Conservation (phyloP, 1,284 basidiomycete genomes). For the Takashimella koratensis region DNA sequence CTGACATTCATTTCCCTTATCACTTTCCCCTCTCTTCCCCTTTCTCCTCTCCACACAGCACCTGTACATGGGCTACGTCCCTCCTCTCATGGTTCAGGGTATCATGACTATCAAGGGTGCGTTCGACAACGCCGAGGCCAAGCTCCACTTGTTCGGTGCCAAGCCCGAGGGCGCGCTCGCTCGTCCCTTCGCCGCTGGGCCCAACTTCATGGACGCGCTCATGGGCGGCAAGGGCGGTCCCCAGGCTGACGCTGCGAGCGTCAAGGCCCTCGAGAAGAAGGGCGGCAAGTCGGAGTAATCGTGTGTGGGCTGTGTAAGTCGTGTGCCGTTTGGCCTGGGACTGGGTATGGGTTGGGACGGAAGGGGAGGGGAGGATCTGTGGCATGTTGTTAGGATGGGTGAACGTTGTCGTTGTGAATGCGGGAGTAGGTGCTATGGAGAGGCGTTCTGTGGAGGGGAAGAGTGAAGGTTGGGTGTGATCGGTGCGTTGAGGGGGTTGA, state of each 20-base stretch:
- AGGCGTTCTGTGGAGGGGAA: no score
- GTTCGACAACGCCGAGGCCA: slow-evolving; percentile 77
- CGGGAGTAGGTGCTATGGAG: no score
- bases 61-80: slow-evolving; percentile 77
- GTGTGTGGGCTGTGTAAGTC: no score
- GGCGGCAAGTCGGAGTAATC: slow-evolving; percentile 56
- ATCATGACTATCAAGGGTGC: slow-evolving; percentile 84
- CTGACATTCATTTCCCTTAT: not conserved
- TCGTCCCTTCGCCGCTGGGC: slow-evolving; percentile 78
- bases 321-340: no score
- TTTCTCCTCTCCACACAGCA: slow-evolving; percentile 50
- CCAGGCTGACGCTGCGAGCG: slow-evolving; percentile 76
- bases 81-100: slow-evolving; percentile 85
- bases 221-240: slow-evolving; percentile 56
- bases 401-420: no score
- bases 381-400: no score
- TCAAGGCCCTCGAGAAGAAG: slow-evolving; percentile 80
- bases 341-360: no score
- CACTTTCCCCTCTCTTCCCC: not conserved
- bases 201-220: slow-evolving; percentile 61
- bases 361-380: no score
- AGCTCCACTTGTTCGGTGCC: slow-evolving; percentile 72
- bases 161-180: slow-evolving; percentile 80
- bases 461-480: no score
- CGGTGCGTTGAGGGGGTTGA: no score